Evolutionary conservation across 2,329 filamentous ascomycete species (phyloP).

Genomic region (Penicillium brevicompactum): DNA sequence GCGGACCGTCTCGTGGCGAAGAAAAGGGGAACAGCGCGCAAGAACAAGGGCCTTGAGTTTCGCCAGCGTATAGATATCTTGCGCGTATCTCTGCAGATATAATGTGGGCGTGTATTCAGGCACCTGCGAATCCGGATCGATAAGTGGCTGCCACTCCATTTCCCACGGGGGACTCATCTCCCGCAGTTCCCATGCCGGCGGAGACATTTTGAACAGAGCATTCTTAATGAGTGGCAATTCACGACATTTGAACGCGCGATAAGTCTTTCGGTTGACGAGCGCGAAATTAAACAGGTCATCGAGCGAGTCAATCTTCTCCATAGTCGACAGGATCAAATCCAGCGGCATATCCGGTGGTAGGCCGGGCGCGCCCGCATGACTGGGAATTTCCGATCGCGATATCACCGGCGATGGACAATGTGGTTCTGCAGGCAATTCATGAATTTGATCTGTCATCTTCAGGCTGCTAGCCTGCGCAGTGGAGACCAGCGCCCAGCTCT

Average conservation of each 20-base stretch:
- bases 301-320: conserved; percentile 51
- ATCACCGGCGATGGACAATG: conserved; percentile 19
- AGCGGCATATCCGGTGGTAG: conserved; percentile 51
- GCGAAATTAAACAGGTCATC: conserved; percentile 60
- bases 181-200: conserved; percentile 62
- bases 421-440: conserved; percentile 35
- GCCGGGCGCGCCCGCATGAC: neutral
- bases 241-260: conserved; percentile 59
- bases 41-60: conserved; percentile 60
- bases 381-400: neutral
- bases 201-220: conserved; percentile 55
- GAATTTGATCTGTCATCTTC: conserved; percentile 29
- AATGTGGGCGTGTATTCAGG: conserved; percentile 56
- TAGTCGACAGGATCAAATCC: conserved; percentile 54
- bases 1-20: conserved; percentile 58
- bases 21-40: conserved; percentile 57
- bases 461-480: conserved; percentile 24
- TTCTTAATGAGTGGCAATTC: conserved; percentile 57
- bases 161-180: conserved; percentile 59
- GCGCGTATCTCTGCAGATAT: conserved; percentile 55
- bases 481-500: conserved; percentile 16
- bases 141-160: conserved; percentile 41
- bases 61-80: conserved; percentile 56
- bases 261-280: conserved; percentile 58
- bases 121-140: conserved; percentile 49